phyloP scores from a whole-genome alignment of 2,329 filamentous ascomycete genomes.

The Parafenestella ontariensis region DNA sequence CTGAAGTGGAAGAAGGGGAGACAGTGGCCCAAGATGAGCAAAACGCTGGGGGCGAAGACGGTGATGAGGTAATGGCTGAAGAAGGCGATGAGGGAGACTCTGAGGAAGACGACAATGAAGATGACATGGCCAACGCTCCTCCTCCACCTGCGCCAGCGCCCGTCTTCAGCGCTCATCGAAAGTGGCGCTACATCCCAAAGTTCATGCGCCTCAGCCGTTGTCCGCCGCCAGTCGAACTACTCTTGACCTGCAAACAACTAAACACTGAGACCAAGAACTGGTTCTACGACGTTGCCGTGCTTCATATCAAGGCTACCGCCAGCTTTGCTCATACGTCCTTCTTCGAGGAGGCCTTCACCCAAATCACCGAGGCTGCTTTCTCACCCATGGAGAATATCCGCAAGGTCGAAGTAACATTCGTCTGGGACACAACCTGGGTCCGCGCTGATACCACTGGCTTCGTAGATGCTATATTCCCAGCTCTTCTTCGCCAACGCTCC shows the following conservation, averaged over 20 bases:
- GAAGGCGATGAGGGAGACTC: conserved; percentile 8
- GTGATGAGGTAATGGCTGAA: conserved; percentile 6
- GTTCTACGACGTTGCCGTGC: conserved; percentile 42
- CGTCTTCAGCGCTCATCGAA: conserved; percentile 23
- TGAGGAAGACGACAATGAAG: conserved; percentile 8
- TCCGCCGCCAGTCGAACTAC: conserved; percentile 40
- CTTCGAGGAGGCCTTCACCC: conserved; percentile 37
- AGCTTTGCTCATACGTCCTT: conserved; percentile 45
- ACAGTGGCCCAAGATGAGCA: neutral
- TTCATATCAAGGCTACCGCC: conserved; percentile 41
- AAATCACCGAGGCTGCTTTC: conserved; percentile 39
- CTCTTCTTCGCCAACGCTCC: conserved; percentile 34
- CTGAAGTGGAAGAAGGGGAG: conserved; percentile 1
- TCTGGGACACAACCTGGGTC: conserved; percentile 46
- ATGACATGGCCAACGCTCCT: neutral
- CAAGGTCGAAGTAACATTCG: conserved; percentile 39
- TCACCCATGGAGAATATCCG: conserved; percentile 46
- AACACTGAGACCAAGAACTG: conserved; percentile 39
- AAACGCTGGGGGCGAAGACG: conserved; percentile 1
- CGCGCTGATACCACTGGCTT: conserved; percentile 22
- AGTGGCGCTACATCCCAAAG: conserved; percentile 45
- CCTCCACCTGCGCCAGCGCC: conserved; percentile 11
- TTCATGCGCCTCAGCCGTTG: conserved; percentile 41
- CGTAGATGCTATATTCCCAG: conserved; percentile 35
- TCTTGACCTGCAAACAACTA: conserved; percentile 39